These are phyloP conservation scores for Sphaceloma murrayae DNA, from an alignment of 2,329 filamentous ascomycete genomes.

Conservation along the genomic window DNA sequence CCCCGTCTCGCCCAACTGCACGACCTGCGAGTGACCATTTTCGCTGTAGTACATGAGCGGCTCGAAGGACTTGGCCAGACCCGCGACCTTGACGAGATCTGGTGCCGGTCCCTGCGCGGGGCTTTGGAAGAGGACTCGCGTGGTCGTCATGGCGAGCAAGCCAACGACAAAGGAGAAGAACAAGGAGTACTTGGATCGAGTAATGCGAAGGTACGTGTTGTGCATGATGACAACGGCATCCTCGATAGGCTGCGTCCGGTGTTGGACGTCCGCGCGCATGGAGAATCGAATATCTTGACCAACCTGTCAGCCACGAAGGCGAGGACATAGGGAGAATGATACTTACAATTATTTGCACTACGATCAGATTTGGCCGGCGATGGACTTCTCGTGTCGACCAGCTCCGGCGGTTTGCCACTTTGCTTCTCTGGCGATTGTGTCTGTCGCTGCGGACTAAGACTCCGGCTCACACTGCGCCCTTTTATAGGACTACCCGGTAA, in stretches of 20 bases:
- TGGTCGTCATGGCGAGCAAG: slow-evolving; percentile 54
- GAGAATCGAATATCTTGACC: slow-evolving; percentile 73
- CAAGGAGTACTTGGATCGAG: slow-evolving; percentile 60
- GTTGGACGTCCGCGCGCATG: slow-evolving; percentile 77
- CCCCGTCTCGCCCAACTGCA: slow-evolving; percentile 80
- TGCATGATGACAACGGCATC: slow-evolving; percentile 56
- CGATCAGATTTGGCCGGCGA: slow-evolving; percentile 16
- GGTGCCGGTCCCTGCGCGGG: slow-evolving; percentile 58
- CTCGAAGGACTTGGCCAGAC: slow-evolving; percentile 83
- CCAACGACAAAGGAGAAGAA: slow-evolving; percentile 52
- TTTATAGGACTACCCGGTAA: slow-evolving; percentile 47
- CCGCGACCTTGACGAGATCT: slow-evolving; percentile 83
- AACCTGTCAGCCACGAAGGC: slow-evolving; percentile 17
- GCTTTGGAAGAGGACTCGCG: slow-evolving; percentile 60
- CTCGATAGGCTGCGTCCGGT: slow-evolving; percentile 76
- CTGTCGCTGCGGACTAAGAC: slow-evolving; percentile 19
- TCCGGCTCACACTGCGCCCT: slow-evolving; percentile 28
- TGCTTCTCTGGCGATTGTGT: slow-evolving; percentile 10
- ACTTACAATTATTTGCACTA: slow-evolving; percentile 29
- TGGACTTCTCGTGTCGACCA: slow-evolving; percentile 9
- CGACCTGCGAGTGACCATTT: slow-evolving; percentile 74
- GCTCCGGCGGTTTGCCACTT: slow-evolving; percentile 17
- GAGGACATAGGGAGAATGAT: slow-evolving; percentile 9
- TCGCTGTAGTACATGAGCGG: slow-evolving; percentile 93
- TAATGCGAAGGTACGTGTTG: slow-evolving; percentile 50